Percentiles rank a stretch among this genome's conserved stretches.
phyloP scores from a whole-genome alignment of 306 rosid species.

The Begonia masoniana region DNA sequence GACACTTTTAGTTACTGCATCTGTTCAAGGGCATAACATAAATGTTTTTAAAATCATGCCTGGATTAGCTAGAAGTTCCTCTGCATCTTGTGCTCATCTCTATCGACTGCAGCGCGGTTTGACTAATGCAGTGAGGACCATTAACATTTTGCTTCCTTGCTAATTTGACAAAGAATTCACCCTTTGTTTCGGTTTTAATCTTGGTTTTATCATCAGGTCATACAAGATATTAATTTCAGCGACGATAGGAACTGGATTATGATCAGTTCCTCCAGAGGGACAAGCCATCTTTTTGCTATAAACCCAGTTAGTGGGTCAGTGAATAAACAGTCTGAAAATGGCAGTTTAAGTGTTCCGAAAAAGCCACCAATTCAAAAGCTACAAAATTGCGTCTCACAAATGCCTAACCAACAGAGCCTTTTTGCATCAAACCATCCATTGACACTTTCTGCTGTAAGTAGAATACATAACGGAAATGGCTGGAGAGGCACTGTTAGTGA shows the following conservation, averaged over 20 bases:
- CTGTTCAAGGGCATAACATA: constrained; percentile 88
- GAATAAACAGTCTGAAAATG: constrained; percentile 37
- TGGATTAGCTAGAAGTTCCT: constrained; percentile 8
- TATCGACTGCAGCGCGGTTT: constrained; percentile 88
- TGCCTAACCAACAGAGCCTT: constrained; percentile 37
- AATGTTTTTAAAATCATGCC: constrained; percentile 84
- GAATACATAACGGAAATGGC: constrained; percentile 75
- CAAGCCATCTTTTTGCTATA: constrained; percentile 85
- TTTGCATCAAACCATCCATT: constrained; percentile 46
- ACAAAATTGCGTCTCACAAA: constrained; percentile 28
- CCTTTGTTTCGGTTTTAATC: no score
- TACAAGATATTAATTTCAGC: constrained; percentile 92
- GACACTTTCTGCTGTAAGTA: constrained; percentile 69
- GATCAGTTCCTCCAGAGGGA: constrained; percentile 97
- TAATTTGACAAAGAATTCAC: not conserved
- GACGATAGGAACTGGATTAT: constrained; percentile 93
- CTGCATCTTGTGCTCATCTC: constrained; percentile 54
- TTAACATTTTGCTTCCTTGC: constrained; percentile 1
- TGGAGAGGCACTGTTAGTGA: constrained; percentile 89
- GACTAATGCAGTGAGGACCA: constrained; percentile 71
- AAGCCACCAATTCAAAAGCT: constrained; percentile 27
- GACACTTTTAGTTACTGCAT: constrained; percentile 79
- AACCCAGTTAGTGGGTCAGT: constrained; percentile 78
- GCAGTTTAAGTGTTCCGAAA: constrained; percentile 20
- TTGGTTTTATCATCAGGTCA: constrained; percentile 35